Evolutionary conservation across 75 land plant species (phyloP).

Genomic region (Picea glauca): DNA sequence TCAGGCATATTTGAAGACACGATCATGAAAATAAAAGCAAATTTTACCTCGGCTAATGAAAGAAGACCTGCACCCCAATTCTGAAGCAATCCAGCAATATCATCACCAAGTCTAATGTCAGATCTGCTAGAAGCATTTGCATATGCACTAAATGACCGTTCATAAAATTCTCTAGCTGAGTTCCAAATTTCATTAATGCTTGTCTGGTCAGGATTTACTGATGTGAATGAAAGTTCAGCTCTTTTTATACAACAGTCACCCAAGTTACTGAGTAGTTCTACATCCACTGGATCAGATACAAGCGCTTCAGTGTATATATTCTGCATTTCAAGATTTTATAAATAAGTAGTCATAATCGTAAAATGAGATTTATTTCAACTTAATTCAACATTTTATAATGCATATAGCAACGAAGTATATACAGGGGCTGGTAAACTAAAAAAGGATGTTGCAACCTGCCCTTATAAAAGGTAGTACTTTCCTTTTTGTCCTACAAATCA

Average conservation of each 20-base stretch:
- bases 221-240: constrained; percentile 25
- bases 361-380: not conserved
- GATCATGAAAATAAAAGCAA: not conserved
- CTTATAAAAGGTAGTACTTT: not conserved
- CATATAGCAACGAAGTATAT: not conserved
- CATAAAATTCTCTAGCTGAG: constrained; percentile 20
- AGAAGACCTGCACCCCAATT: constrained; percentile 47
- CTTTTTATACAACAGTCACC: constrained; percentile 44
- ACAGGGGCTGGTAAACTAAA: not conserved
- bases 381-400: not conserved
- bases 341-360: not conserved
- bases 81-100: constrained; percentile 41
- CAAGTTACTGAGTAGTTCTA: constrained; percentile 34
- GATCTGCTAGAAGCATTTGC: constrained; percentile 27
- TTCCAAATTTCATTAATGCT: constrained; percentile 16
- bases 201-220: not conserved
- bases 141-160: constrained; percentile 26
- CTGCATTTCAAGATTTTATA: constrained; percentile 7
- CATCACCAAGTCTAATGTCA: constrained; percentile 38
- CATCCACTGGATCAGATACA: constrained; percentile 27
- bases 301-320: constrained; percentile 37
- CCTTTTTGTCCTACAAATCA: not conserved
- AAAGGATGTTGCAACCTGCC: not conserved
- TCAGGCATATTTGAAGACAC: too few species aligned
- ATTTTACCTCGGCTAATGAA: constrained; percentile 33